A percentile compares a stretch with the other conserved stretches of the same genome.
phyloP scores from a whole-genome alignment of 2,329 filamentous ascomycete species.

The Diaporthe citrichinensis region DNA sequence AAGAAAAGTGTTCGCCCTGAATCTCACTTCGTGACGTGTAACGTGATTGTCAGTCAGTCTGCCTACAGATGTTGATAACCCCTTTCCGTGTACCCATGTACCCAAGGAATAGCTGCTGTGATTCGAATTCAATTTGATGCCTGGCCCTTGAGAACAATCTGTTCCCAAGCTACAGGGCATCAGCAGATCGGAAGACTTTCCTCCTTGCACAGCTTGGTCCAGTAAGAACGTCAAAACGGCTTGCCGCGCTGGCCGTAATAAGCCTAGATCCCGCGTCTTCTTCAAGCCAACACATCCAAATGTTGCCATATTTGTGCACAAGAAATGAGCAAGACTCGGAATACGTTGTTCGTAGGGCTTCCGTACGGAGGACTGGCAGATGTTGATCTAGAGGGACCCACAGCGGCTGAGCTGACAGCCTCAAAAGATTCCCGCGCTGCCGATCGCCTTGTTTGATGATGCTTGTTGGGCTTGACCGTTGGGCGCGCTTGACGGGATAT shows the following conservation, averaged over 20 bases:
- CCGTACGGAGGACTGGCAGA: background rate
- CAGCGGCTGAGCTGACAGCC: conserved; percentile 6
- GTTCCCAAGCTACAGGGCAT: background rate
- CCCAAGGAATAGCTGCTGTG: background rate
- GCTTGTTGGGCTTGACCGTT: conserved; percentile 8
- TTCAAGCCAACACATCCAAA: background rate
- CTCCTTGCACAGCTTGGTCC: background rate
- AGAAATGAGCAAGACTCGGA: background rate
- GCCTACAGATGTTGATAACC: background rate
- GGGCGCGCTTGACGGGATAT: background rate
- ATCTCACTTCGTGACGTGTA: background rate
- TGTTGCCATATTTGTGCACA: background rate
- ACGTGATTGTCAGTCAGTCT: background rate
- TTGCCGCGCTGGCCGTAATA: background rate
- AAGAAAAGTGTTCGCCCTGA: background rate
- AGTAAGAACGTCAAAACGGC: background rate
- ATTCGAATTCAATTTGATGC: background rate
- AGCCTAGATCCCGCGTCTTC: background rate
- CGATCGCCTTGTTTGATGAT: background rate
- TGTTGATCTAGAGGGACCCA: background rate
- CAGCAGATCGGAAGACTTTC: background rate
- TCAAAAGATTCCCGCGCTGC: background rate
- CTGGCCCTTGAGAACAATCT: background rate
- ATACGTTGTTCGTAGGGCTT: background rate
- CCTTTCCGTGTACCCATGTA: background rate